phyloP scores from a whole-genome alignment of 2,329 filamentous ascomycete species.

The Coniochaeta hoffmannii region DNA sequence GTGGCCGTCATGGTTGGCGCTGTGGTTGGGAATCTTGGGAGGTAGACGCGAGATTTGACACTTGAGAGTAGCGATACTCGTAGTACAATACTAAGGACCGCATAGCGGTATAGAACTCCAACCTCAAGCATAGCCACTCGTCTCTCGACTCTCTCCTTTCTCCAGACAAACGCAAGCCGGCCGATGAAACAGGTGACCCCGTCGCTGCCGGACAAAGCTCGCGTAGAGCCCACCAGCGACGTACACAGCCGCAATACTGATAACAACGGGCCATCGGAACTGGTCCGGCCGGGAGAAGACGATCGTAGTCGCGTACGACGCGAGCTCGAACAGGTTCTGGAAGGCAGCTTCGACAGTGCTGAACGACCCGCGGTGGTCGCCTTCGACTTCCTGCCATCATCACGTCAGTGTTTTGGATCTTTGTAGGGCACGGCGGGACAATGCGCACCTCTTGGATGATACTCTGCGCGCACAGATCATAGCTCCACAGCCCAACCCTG shows the following conservation, averaged over 20 bases:
- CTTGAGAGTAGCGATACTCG: no score
- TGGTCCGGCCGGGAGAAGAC: conserved; percentile 54
- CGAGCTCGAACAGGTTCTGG: conserved; percentile 64
- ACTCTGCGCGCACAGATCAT: conserved; percentile 52
- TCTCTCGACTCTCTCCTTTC: not conserved
- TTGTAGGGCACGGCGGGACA: not conserved
- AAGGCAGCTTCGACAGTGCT: conserved; percentile 60
- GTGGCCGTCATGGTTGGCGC: conserved; percentile 91
- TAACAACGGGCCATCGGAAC: conserved; percentile 55
- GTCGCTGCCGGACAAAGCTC: conserved; percentile 44
- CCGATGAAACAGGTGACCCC: conserved; percentile 53
- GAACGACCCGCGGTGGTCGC: conserved; percentile 56
- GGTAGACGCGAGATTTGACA: conserved; percentile 20
- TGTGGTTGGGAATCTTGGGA: conserved; percentile 54
- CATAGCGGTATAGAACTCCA: no score
- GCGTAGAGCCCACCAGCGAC: conserved; percentile 44
- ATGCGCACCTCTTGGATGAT: conserved; percentile 55
- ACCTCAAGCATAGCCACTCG: not conserved
- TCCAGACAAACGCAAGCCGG: conserved; percentile 15
- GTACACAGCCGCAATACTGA: conserved; percentile 48
- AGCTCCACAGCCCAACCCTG: conserved; percentile 53
- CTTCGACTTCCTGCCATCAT: conserved; percentile 39
- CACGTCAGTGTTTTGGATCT: not conserved
- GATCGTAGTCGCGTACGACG: conserved; percentile 59
- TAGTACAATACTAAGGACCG: no score